Conservation (phyloP, 805 yeast genomes). For the Jamesozyma hellenica region DNA sequence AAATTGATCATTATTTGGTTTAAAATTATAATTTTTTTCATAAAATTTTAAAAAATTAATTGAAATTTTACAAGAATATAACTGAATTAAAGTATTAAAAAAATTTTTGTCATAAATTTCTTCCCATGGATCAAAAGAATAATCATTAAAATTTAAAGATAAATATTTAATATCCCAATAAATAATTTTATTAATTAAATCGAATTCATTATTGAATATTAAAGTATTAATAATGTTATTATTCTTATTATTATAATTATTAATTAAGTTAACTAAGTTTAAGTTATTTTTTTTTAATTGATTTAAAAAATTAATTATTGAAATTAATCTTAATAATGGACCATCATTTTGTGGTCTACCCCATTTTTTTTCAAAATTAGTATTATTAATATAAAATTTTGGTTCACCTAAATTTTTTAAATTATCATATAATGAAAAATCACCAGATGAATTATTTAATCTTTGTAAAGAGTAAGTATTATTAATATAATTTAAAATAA, state of each 20-base stretch:
- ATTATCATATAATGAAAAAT: conserved; percentile 28
- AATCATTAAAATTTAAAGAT: conserved; percentile 46
- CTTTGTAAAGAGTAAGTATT: conserved; percentile 55
- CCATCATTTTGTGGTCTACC: conserved; percentile 97
- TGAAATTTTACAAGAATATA: conserved; percentile 57
- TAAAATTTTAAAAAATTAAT: conserved; percentile 29
- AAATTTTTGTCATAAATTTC: conserved; percentile 69
- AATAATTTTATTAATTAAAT: conserved; percentile 43
- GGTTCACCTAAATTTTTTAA: conserved; percentile 79
- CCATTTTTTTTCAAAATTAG: conserved; percentile 61
- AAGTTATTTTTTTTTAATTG: conserved; percentile 30
- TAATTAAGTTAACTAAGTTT: conserved; percentile 24
- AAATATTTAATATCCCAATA: conserved; percentile 65
- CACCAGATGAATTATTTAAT: conserved; percentile 59
- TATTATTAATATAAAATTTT: conserved; percentile 60
- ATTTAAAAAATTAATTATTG: conserved; percentile 48
- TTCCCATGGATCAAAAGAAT: conserved; percentile 90
- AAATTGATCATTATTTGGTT: neutral
- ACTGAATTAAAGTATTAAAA: conserved; percentile 68
- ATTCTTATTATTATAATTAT: neutral
- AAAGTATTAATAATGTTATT: neutral
- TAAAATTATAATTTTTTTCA: neutral
- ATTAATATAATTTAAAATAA: conserved; percentile 52
- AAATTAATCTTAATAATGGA: conserved; percentile 69
- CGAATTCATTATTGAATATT: conserved; percentile 20